Conservation (phyloP, 306 rosid species). For the Geum urbanum region DNA sequence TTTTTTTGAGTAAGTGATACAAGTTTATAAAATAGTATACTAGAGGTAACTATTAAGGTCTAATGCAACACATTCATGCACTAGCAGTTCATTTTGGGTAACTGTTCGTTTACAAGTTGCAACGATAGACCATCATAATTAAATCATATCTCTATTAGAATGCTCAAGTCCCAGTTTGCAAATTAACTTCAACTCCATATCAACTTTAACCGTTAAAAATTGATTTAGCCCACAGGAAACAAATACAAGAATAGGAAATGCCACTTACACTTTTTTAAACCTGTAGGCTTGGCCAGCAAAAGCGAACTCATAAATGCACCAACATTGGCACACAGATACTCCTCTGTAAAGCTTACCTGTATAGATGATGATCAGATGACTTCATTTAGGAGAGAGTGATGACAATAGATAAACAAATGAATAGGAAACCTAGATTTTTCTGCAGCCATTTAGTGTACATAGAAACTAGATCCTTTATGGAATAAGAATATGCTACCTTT, state of each 20-base stretch:
- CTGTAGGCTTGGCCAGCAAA: conserved; percentile 79
- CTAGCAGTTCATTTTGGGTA: background rate
- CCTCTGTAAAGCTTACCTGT: conserved; percentile 78
- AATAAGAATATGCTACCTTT: conserved; percentile 53
- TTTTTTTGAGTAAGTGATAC: too few relatives aligned
- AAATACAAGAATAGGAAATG: conserved; percentile 11
- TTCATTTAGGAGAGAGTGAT: background rate
- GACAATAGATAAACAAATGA: conserved; percentile 1
- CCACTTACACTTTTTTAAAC: conserved; percentile 87
- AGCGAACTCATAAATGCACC: conserved; percentile 90
- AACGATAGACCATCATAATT: background rate
- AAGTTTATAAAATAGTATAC: background rate
- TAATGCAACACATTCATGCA: background rate
- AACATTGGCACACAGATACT: conserved; percentile 74
- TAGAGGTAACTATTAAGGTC: background rate
- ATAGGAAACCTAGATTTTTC: background rate
- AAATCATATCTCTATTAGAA: background rate
- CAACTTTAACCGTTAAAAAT: background rate
- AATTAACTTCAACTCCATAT: background rate
- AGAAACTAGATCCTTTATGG: conserved; percentile 11
- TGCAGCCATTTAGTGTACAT: background rate
- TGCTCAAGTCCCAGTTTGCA: background rate
- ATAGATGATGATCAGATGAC: conserved; percentile 9
- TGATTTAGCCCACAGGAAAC: background rate
- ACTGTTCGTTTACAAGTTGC: background rate